These are phyloP conservation scores for Termitomyces sp. DNA, from an alignment of 768 basidiomycete species.

Conservation along the genomic window DNA sequence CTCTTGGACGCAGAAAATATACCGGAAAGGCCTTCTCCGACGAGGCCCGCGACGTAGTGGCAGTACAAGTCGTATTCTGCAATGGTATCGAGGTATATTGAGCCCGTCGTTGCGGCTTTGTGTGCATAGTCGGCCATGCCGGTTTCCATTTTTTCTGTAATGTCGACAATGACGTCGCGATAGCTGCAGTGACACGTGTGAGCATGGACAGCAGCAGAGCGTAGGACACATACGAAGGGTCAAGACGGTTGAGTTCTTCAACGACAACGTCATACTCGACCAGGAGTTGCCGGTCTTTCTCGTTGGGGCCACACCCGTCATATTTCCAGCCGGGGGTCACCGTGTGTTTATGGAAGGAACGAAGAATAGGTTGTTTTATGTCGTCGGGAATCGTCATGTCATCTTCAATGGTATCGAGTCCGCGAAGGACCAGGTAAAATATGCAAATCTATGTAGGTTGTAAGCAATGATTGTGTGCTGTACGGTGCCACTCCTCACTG, in stretches of 20 bases:
- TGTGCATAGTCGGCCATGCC: constrained; percentile 98
- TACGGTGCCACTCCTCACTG: constrained; percentile 57
- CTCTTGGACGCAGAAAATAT: constrained; percentile 84
- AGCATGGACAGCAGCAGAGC: constrained; percentile 1
- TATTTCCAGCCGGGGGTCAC: constrained; percentile 86
- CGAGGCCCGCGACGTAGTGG: constrained; percentile 96
- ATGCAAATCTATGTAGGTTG: constrained; percentile 70
- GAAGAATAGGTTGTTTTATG: constrained; percentile 81
- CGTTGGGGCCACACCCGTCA: constrained; percentile 72
- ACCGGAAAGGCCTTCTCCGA: constrained; percentile 91
- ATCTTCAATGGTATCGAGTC: constrained; percentile 96
- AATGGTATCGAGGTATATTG: constrained; percentile 67
- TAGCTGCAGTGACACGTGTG: constrained; percentile 38
- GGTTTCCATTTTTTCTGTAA: constrained; percentile 79
- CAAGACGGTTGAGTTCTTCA: constrained; percentile 70
- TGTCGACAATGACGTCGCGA: constrained; percentile 76
- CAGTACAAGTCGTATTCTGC: constrained; percentile 96
- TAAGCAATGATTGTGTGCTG: not conserved
- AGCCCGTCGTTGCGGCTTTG: constrained; percentile 65
- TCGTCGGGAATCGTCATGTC: constrained; percentile 93
- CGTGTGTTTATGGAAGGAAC: constrained; percentile 75
- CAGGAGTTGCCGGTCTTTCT: constrained; percentile 84
- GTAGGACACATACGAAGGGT: constrained; percentile 44
- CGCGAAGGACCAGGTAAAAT: constrained; percentile 92
- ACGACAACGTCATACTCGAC: constrained; percentile 79